Base-by-base conservation (phyloP, 2,329 filamentous ascomycete species). In the Stemphylium beticola region DNA sequence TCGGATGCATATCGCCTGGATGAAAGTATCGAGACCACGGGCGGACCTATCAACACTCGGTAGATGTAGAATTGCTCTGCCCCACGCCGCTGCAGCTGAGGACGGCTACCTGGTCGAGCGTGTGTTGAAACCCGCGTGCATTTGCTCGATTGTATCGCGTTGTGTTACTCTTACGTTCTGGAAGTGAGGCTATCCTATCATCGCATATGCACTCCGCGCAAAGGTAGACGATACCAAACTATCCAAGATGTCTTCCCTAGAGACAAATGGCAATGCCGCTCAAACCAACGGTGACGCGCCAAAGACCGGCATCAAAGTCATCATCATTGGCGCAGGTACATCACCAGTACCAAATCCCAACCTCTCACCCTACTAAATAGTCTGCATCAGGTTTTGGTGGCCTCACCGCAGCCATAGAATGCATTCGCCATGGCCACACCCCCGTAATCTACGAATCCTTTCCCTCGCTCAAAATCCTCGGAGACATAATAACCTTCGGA, bases 401-500 rank as follows among this genome's bases (percentile, higher is more conserved):
- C 14, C 77, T 87, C 24, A 83, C 84, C 6, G 83, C 85, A 15
- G 85, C 85, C 37, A 85, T 88, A 57, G 85, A 88, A 72, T 86
- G 84, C 64, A 79, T 83, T 57, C 80, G 83, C 14, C 83, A 87
- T 59, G 85, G 85, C 14, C 85, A 87, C 66, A 75, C 79, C 11
- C 84, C 85, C 15, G 74, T 80, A 49, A 79, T 87, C 55, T 85
- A 86, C 67, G 85, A 87, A 62, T 78, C 81, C 0, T 86, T 86
- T 55, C 72, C 73, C 7, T 79, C 81, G 49, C 79, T 87, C 49
- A 87, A 86, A 61, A 73, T 77, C 4, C 78, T 87, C 0, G 85
- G 85, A 47, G 83, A 87, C 72, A 86, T 87, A 57, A 87, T 87
- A 58, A 83, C 82, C 11, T 86, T 86, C 57, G 84, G 85, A 2